Conservation (phyloP, 2,329 filamentous ascomycete species). For the Diaporthe batatas region DNA sequence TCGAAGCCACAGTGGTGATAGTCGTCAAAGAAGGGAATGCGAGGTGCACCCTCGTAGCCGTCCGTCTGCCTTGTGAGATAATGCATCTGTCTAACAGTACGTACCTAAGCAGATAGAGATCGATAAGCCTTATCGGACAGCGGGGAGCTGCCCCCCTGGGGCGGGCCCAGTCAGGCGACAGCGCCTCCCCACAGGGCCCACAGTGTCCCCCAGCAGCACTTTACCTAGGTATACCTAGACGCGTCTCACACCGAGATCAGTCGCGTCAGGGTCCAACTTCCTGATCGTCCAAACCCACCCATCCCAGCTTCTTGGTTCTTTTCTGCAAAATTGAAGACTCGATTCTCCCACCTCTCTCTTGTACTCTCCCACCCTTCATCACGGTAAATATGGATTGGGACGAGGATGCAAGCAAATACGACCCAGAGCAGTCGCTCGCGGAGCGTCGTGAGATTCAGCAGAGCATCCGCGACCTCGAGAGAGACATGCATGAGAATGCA, state of each 20-base stretch:
- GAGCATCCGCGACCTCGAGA: conserved; percentile 75
- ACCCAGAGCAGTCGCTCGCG: conserved; percentile 84
- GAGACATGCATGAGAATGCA: conserved; percentile 74
- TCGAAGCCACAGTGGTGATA: neutral
- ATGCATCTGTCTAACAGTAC: neutral
- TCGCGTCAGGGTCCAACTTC: conserved; percentile 31
- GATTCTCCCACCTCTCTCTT: neutral
- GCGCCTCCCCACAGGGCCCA: conserved; percentile 8
- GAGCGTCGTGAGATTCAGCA: conserved; percentile 80
- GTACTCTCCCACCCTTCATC: neutral
- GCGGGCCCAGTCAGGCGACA: neutral
- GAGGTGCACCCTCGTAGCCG: neutral
- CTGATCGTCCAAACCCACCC: neutral
- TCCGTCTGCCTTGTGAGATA: conserved; percentile 6
- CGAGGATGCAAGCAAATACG: conserved; percentile 68
- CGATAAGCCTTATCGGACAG: conserved; percentile 17
- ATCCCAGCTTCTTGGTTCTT: neutral
- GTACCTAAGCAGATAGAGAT: neutral
- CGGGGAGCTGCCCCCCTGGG: conserved; percentile 3
- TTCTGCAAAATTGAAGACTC: neutral
- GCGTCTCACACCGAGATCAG: conserved; percentile 20
- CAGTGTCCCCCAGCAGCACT: conserved; percentile 10
- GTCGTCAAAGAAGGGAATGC: conserved; percentile 1
- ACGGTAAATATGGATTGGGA: conserved; percentile 44
- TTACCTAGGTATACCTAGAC: conserved; percentile 4